Percentiles rank a stretch among this genome's conserved stretches.
These are phyloP conservation scores for Periconia digitata DNA, from an alignment of 2,329 filamentous ascomycete genomes.

Conservation along the genomic window DNA sequence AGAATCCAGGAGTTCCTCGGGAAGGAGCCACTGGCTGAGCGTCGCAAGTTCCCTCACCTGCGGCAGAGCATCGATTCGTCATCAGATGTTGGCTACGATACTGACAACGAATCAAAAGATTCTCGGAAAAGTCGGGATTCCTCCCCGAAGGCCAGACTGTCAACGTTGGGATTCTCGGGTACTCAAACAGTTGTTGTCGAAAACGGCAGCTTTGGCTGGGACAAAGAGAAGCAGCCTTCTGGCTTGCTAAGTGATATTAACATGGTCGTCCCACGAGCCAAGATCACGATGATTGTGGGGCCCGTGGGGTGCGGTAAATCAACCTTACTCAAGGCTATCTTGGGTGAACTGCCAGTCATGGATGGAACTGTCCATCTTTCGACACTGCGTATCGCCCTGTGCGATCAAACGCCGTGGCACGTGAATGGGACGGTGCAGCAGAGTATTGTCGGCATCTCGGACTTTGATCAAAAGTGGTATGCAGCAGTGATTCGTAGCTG, in stretches of 20 bases:
- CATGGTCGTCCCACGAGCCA: conserved; percentile 45
- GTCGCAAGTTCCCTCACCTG: conserved; percentile 23
- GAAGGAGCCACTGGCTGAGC: conserved; percentile 21
- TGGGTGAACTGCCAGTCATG: conserved; percentile 38
- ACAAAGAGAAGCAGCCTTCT: conserved; percentile 42
- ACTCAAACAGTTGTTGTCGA: conserved; percentile 44
- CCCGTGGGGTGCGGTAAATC: conserved; percentile 58
- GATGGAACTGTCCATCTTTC: conserved; percentile 33
- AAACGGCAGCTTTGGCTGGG: conserved; percentile 53
- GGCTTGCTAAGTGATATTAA: conserved; percentile 45
- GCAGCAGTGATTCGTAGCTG: conserved; percentile 37
- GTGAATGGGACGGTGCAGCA: conserved; percentile 41
- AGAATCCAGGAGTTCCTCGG: conserved; percentile 51
- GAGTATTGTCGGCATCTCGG: conserved; percentile 39
- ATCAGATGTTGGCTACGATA: conserved; percentile 21
- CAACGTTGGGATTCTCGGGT: conserved; percentile 21
- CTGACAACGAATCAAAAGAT: conserved; percentile 27
- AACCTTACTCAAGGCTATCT: conserved; percentile 44
- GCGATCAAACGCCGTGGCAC: conserved; percentile 44
- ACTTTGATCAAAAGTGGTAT: conserved; percentile 43
- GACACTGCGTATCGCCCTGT: conserved; percentile 37
- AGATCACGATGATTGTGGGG: conserved; percentile 53
- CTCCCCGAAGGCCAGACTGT: conserved; percentile 9
- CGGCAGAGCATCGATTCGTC: conserved; percentile 18
- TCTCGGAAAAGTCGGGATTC: conserved; percentile 28